Conservation (phyloP, 2,329 filamentous ascomycete genomes). For the Cylindrodendrum hubeiense region DNA sequence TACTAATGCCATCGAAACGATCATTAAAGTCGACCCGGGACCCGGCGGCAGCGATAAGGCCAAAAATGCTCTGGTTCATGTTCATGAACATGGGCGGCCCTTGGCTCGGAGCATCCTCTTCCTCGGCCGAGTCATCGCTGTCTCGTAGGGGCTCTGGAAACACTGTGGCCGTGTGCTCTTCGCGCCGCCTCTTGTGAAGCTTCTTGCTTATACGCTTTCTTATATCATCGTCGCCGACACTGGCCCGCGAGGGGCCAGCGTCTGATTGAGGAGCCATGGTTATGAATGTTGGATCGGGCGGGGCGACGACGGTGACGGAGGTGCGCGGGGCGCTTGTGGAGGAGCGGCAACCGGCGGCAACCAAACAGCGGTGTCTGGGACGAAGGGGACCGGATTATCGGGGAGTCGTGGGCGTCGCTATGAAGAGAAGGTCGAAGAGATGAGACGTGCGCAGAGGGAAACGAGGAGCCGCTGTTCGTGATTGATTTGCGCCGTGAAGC, state of each 20-base stretch:
- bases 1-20: conserved; percentile 82
- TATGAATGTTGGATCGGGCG: conserved; percentile 21
- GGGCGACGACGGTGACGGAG: conserved; percentile 20
- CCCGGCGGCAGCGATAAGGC: conserved; percentile 89
- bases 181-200: conserved; percentile 59
- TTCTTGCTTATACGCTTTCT: conserved; percentile 57
- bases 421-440: not conserved
- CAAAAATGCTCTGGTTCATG: conserved; percentile 96
- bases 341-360: not conserved
- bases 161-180: conserved; percentile 51
- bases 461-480: conserved; percentile 7
- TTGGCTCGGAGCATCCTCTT: conserved; percentile 59
- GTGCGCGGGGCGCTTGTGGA: conserved; percentile 1
- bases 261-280: conserved; percentile 38
- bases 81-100: conserved; percentile 70
- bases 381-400: conserved; percentile 6
- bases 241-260: conserved; percentile 35
- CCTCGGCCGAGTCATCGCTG: conserved; percentile 62
- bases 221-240: conserved; percentile 49
- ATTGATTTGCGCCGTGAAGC: conserved; percentile 37
- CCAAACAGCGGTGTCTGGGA: not conserved
- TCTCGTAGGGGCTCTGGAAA: conserved; percentile 67
- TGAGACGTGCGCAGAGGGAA: not conserved
- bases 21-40: conserved; percentile 86
- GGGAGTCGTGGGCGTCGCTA: conserved; percentile 2